Evolutionary conservation across 2,329 filamentous ascomycete genomes (phyloP), one percentile per base, ranked within the genome.

Genomic region (Paracorniculantispora psalliotae): DNA sequence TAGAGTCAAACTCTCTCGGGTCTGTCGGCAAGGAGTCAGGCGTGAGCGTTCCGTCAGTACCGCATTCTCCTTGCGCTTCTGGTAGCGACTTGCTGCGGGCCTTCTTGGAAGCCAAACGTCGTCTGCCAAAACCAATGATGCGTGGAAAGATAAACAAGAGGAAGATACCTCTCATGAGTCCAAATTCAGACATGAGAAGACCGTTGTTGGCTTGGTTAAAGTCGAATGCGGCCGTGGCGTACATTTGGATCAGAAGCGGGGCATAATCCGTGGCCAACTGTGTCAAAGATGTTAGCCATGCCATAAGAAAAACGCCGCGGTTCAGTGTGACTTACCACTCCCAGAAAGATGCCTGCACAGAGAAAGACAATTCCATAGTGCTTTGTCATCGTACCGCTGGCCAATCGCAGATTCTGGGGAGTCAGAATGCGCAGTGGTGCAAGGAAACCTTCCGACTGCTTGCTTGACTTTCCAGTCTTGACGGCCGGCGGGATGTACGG

Each of bases 261-360:
- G 87, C 85, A 59, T 88, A 90, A 1, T 85, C 86, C 0, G 87
- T 89, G 0, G 87, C 86, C 1, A 89, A 76, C 67, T 80, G 57
- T 19, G 41, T 4, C 41, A 19, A 4, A 4, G 8, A 19, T 46
- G n/a, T 48, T 26, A 61, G 21, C 47, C 21, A 57, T 12, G 15
- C 21, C 15, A n/a, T 23, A 62, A 28, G 17, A 15, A 15, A 9
- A 15, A 37, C 10, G 6, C 33, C 17, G 33, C 33, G 12, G 33
- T 12, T 12, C 3, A 13, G 12, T 37, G 8, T 2, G 43, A 75
- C 77, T 66, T 68, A 82, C 79, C 0, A 90, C 85, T 0, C 83
- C 86, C 0, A 88, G 71, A 60, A 89, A 90, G 2, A 88, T 85
- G 1, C 87, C 87, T 0, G 77, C 72, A 21, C 84, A 87, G 3